Percentiles rank a stretch among this genome's conserved stretches.
These are phyloP conservation scores for Sugiyamaella xylanicola DNA, from an alignment of 1,139 yeast species.

Conservation along the genomic window DNA sequence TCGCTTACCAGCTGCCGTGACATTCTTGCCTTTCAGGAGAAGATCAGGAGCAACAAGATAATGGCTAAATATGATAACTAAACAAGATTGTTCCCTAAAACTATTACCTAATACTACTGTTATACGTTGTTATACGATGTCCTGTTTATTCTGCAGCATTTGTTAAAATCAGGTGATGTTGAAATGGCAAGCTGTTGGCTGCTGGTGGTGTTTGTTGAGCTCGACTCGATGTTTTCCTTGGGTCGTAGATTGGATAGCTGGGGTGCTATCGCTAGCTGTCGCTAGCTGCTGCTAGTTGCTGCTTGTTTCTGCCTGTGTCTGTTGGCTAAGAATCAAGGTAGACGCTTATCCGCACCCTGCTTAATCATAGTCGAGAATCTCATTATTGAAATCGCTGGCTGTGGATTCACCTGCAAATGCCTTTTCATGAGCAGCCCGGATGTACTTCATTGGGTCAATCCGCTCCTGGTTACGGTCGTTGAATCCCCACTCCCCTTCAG, in stretches of 20 bases:
- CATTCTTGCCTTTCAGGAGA: not conserved
- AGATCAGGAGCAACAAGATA: not conserved
- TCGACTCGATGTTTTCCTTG: no score
- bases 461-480: slow-evolving; percentile 17
- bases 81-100: not conserved
- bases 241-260: no score
- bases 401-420: slow-evolving; percentile 17
- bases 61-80: not conserved
- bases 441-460: slow-evolving; percentile 17
- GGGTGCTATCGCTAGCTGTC: no score
- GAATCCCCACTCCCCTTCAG: slow-evolving; percentile 20
- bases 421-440: slow-evolving; percentile 19
- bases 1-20: slow-evolving; percentile 5
- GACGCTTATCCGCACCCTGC: no score
- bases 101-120: no score
- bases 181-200: no score
- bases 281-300: no score
- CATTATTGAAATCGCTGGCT: slow-evolving; percentile 16
- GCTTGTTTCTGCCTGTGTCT: not conserved
- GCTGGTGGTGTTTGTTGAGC: no score
- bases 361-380: slow-evolving; percentile 22
- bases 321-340: no score
- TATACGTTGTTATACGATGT: not conserved
- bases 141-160: no score
- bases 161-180: no score